Conservation (phyloP, 2,329 filamentous ascomycete species). For the Colletotrichum endophyticum region DNA sequence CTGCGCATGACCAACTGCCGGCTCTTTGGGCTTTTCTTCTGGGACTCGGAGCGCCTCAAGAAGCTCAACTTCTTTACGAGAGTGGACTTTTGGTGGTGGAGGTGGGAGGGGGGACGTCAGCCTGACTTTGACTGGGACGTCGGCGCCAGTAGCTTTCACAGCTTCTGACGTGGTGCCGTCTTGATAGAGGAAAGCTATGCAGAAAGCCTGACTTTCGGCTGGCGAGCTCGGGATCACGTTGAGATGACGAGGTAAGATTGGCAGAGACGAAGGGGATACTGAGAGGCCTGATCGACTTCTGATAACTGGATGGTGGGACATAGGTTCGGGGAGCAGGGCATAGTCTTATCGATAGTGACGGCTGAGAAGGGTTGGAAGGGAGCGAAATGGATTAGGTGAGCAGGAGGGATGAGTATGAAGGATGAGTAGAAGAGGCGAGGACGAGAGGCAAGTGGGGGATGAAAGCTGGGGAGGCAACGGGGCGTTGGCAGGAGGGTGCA, state of each 20-base stretch:
- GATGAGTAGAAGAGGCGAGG: background rate
- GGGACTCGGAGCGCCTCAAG: constrained; percentile 6
- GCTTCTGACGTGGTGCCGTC: background rate
- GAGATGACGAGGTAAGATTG: background rate
- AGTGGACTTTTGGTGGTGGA: constrained; percentile 10
- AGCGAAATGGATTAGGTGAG: background rate
- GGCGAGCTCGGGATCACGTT: background rate
- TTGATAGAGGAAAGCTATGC: background rate
- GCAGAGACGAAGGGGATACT: background rate
- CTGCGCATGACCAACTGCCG: constrained; percentile 13
- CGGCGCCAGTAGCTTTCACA: background rate
- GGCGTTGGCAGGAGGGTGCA: background rate
- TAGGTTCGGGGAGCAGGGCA: background rate
- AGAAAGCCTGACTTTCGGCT: background rate
- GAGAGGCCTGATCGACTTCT: background rate
- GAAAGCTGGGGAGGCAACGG: background rate
- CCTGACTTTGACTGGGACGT: constrained; percentile 13
- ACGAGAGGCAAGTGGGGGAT: background rate
- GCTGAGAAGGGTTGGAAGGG: background rate
- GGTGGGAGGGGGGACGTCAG: constrained; percentile 15
- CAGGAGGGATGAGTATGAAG: background rate
- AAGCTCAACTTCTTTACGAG: constrained; percentile 15
- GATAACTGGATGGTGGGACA: background rate
- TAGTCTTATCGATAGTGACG: background rate
- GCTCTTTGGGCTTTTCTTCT: constrained; percentile 15